phyloP scores from a whole-genome alignment of 768 basidiomycete genomes.

The Mycena capillaripes region DNA sequence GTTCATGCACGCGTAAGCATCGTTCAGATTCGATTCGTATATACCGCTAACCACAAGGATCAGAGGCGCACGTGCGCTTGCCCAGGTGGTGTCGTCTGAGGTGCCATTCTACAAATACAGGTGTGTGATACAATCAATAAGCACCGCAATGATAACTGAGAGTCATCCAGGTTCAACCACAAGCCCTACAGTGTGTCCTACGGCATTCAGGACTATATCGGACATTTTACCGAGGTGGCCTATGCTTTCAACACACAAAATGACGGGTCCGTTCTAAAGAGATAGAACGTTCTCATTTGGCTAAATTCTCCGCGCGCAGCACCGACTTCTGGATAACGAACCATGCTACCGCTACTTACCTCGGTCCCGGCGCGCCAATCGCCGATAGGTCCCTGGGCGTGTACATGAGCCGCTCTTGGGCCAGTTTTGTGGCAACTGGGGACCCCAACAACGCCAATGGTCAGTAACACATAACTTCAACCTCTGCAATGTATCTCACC shows the following conservation, averaged over 20 bases:
- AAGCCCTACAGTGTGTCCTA: slow-evolving; percentile 14
- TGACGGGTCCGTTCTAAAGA: slow-evolving; percentile 9
- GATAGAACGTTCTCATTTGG: too few relatives aligned
- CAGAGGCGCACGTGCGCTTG: slow-evolving; percentile 1
- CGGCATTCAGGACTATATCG: slow-evolving; percentile 8
- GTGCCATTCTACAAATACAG: slow-evolving; percentile 6
- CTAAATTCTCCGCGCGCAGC: background rate
- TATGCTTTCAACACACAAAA: slow-evolving; percentile 23
- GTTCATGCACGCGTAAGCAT: slow-evolving; percentile 4
- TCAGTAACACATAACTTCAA: background rate
- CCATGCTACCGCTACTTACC: slow-evolving; percentile 28
- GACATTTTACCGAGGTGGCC: slow-evolving; percentile 20
- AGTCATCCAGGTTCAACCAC: slow-evolving; percentile 20
- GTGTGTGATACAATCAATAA: background rate
- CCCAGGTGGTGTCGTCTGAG: background rate
- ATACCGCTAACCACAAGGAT: background rate
- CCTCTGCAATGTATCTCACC: background rate
- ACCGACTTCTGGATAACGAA: slow-evolving; percentile 25
- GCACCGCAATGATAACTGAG: too few relatives aligned
- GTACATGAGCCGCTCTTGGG: slow-evolving; percentile 28
- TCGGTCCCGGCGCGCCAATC: slow-evolving; percentile 24
- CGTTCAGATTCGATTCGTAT: background rate
- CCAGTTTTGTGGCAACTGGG: slow-evolving; percentile 24
- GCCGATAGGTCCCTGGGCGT: slow-evolving; percentile 24
- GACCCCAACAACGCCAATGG: slow-evolving; percentile 29